Evolutionary conservation across 495 filamentous ascomycete species (phyloP).

Genomic region (Penicillium paradoxum): DNA sequence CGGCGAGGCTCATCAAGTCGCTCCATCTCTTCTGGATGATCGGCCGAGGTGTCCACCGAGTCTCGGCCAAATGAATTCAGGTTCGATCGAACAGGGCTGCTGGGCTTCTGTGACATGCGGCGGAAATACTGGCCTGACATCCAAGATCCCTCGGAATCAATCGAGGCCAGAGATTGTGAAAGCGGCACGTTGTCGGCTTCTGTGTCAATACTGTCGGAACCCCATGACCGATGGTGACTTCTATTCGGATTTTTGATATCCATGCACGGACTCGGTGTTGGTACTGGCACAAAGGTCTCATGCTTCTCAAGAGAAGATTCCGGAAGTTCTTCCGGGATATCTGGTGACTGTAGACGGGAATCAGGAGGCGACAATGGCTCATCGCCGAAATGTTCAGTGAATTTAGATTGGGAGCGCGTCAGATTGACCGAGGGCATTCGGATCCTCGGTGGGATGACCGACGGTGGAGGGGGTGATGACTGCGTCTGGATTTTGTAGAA

Average conservation of each 20-base stretch:
- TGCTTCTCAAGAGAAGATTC: slow-evolving; percentile 28
- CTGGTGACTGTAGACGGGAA: slow-evolving; percentile 67
- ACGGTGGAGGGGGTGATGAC: slow-evolving; percentile 30
- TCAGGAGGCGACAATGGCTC: slow-evolving; percentile 75
- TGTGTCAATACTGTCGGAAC: slow-evolving; percentile 32
- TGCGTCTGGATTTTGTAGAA: slow-evolving; percentile 48
- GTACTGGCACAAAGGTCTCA: slow-evolving; percentile 18
- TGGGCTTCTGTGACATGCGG: slow-evolving; percentile 44
- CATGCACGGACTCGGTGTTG: slow-evolving; percentile 23
- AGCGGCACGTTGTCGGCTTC: slow-evolving; percentile 41
- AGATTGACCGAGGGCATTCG: slow-evolving; percentile 52
- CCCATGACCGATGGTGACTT: slow-evolving; percentile 33
- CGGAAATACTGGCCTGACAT: slow-evolving; percentile 66
- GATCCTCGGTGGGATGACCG: slow-evolving; percentile 34
- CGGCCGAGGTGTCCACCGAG: slow-evolving; percentile 10
- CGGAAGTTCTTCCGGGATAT: slow-evolving; percentile 32
- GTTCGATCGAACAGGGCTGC: slow-evolving; percentile 44
- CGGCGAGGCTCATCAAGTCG: slow-evolving; percentile 20
- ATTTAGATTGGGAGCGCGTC: slow-evolving; percentile 79
- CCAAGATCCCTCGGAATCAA: slow-evolving; percentile 92
- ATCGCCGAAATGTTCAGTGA: slow-evolving; percentile 89
- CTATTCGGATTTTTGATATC: slow-evolving; percentile 26
- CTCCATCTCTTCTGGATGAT: slow-evolving; percentile 25
- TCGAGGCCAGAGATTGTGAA: slow-evolving; percentile 73
- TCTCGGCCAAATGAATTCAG: slow-evolving; percentile 34